Conservation (phyloP, 2,329 filamentous ascomycete genomes). For the Monilinia fructicola region DNA sequence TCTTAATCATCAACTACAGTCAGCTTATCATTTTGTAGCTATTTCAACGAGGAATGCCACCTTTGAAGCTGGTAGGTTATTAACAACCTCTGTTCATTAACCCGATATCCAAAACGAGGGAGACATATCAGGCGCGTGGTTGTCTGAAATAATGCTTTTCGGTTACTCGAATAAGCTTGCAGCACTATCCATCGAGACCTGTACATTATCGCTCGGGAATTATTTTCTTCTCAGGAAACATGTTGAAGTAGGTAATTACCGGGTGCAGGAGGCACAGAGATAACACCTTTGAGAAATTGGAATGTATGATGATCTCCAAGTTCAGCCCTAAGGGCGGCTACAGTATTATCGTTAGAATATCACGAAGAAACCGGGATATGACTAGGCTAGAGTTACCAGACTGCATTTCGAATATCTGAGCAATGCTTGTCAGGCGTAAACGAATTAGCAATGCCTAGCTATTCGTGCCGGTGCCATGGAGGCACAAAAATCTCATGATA, state of each 20-base stretch:
- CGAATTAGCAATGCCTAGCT: neutral
- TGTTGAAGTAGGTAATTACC: neutral
- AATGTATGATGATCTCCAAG: conserved; percentile 10
- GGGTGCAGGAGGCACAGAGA: neutral
- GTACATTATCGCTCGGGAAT: too few relatives aligned
- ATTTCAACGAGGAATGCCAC: too few relatives aligned
- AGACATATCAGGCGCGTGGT: too few relatives aligned
- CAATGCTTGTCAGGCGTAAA: neutral
- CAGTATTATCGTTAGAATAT: conserved; percentile 1
- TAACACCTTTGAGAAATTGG: conserved; percentile 1
- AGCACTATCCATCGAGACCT: too few relatives aligned
- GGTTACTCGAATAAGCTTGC: too few relatives aligned
- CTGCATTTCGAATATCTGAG: conserved; percentile 10
- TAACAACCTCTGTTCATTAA: too few relatives aligned
- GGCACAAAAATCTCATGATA: conserved; percentile 13
- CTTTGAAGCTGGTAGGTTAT: too few relatives aligned
- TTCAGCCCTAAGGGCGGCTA: conserved; percentile 4
- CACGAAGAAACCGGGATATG: neutral
- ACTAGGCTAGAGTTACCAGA: neutral
- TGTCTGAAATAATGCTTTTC: too few relatives aligned
- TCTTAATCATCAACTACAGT: too few relatives aligned
- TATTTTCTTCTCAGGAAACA: neutral
- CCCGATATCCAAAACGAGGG: too few relatives aligned
- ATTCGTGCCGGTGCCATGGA: conserved; percentile 11
- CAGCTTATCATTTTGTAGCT: too few relatives aligned